Base-by-base conservation (phyloP, 495 filamentous ascomycete genomes). In the Xylaria scruposa region DNA sequence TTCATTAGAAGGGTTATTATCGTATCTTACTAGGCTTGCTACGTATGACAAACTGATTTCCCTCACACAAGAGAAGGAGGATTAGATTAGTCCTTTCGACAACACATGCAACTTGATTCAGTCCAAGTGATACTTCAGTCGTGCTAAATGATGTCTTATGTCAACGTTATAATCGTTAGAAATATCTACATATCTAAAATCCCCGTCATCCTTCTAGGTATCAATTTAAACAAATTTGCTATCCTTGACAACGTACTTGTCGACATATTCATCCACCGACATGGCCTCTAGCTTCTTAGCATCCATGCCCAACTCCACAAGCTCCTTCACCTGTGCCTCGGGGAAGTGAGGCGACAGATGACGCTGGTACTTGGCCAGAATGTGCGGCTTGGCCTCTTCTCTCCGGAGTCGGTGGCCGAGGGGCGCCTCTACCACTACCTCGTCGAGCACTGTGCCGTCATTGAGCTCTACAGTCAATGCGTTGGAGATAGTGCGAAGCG, bases 321-420 rank as follows among this genome's bases (percentile, higher is more conserved):
- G 87, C 83, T 94, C 86, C 81, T 92, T 86, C 29, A 97, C 92
- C 77, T 90, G 91, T 42, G 86, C 85, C 81, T 92, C 84, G 67
- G 88, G 84, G 77, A 92, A 97, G 84, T 97, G 95, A 19, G 92
- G 91, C 76, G 88, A 88, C 29, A 98, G 82, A 83, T 98, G 97
- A 76, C 93, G 89, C 90, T 94, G 91, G 83, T 96, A 99, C 87
- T 99, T 99, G 75, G 89, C 90, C 71, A 98, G 80, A 70, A 99
- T 97, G 79, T 97, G 91, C 53, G 96, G 96, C 87, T 98, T 99
- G 73, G 97, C 96, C 87, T 99, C 96, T 78, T 96, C 93, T 77
- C 96, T 90, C 71, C 96, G 89, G 75, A 97, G 87, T 73, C 90
- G 92, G 85, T 99, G 96, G 69, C 96, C 96, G 62, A 99, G 88